These are phyloP conservation scores for Talaromyces rugulosus DNA, from an alignment of 2,329 filamentous ascomycete species.

Conservation along the genomic window DNA sequence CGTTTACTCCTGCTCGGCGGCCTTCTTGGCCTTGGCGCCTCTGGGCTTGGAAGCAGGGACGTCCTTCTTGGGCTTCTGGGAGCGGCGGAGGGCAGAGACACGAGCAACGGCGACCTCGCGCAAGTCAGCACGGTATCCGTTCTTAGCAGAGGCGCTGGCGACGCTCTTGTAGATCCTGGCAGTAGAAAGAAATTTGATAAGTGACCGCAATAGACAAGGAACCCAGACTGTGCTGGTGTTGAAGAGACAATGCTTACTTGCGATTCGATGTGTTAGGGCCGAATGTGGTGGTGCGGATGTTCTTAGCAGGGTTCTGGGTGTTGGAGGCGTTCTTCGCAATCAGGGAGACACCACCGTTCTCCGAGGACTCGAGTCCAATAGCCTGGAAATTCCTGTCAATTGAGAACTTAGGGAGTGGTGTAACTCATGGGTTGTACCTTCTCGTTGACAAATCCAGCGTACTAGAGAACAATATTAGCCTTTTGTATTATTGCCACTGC, in stretches of 20 bases:
- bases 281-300: conserved; percentile 63
- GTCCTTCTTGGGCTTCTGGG: conserved; percentile 75
- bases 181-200: conserved; percentile 19
- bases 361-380: conserved; percentile 69
- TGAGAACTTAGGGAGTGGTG: background rate
- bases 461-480: conserved; percentile 47
- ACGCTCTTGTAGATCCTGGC: conserved; percentile 81
- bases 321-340: conserved; percentile 77
- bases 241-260: conserved; percentile 57
- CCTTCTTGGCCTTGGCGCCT: conserved; percentile 74
- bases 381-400: conserved; percentile 52
- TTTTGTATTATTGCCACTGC: conserved; percentile 6
- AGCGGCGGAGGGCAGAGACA: conserved; percentile 76
- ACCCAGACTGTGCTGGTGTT: background rate
- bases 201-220: conserved; percentile 10
- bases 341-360: conserved; percentile 76
- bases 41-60: conserved; percentile 68
- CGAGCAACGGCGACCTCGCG: conserved; percentile 76
- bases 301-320: conserved; percentile 67
- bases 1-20: conserved; percentile 38
- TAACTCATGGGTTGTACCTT: conserved; percentile 61
- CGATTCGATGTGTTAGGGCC: conserved; percentile 68
- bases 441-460: conserved; percentile 88
- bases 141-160: conserved; percentile 76
- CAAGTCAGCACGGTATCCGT: conserved; percentile 78